Conservation (phyloP, 2,329 filamentous ascomycete species). For the Pestalotiopsis sp. region DNA sequence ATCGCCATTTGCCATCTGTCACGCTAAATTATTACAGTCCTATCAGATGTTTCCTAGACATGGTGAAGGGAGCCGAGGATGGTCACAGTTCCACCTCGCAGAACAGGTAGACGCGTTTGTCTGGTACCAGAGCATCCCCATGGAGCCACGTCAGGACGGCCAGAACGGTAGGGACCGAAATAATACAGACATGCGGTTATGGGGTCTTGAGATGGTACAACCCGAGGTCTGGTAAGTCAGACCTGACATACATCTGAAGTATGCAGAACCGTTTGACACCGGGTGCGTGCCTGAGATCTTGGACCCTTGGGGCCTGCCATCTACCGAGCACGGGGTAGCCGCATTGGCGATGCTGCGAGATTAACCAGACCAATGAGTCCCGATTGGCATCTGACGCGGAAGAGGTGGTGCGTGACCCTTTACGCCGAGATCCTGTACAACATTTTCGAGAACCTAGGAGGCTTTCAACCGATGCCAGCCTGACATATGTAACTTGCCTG, state of each 20-base stretch:
- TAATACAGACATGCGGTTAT: not conserved
- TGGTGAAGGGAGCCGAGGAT: not conserved
- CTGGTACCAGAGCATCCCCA: not conserved
- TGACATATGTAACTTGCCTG: not conserved
- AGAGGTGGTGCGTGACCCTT: not conserved
- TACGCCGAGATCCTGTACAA: not conserved
- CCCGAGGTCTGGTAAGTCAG: not conserved
- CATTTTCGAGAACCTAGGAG: not conserved
- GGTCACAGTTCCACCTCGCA: not conserved
- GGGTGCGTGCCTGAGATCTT: not conserved
- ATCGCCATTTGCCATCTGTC: not conserved
- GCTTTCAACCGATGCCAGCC: not conserved
- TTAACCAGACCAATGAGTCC: not conserved
- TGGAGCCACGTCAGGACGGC: not conserved
- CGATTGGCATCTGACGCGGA: not conserved
- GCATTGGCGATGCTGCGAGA: not conserved
- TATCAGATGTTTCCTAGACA: slow-evolving; percentile 6
- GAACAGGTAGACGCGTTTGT: not conserved
- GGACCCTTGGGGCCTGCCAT: not conserved
- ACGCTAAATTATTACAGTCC: not conserved
- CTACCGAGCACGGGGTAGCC: slow-evolving; percentile 1
- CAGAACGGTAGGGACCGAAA: not conserved
- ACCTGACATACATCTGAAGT: not conserved
- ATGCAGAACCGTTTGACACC: slow-evolving; percentile 11
- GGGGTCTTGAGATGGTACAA: not conserved